Evolutionary conservation across 1,139 yeast species (phyloP).

Genomic region (Pichia cactophila): DNA sequence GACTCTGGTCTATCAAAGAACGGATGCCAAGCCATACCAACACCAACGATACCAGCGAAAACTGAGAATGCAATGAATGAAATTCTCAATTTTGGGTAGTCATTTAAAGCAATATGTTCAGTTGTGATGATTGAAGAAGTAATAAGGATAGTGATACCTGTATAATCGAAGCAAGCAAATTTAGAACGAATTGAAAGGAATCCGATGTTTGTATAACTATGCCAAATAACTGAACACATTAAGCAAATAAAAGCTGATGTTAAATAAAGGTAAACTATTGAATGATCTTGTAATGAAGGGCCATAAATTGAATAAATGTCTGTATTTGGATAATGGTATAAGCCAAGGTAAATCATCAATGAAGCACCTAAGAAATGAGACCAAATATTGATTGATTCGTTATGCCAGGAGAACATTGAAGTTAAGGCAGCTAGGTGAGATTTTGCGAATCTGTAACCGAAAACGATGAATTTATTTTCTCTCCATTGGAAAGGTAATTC

Average conservation of each 20-base stretch:
- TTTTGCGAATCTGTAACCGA: slow-evolving; percentile 79
- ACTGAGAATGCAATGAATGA: slow-evolving; percentile 55
- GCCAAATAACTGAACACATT: slow-evolving; percentile 79
- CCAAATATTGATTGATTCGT: slow-evolving; percentile 93
- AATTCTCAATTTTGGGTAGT: slow-evolving; percentile 42
- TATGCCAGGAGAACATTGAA: slow-evolving; percentile 62
- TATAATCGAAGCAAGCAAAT: slow-evolving; percentile 91
- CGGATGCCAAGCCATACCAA: slow-evolving; percentile 83
- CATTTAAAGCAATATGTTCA: slow-evolving; percentile 70
- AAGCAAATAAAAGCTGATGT: slow-evolving; percentile 72
- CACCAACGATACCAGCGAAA: slow-evolving; percentile 63
- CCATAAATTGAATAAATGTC: slow-evolving; percentile 32
- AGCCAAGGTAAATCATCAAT: slow-evolving; percentile 47
- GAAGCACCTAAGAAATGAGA: slow-evolving; percentile 71
- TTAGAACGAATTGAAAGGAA: slow-evolving; percentile 53
- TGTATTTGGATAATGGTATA: slow-evolving; percentile 56
- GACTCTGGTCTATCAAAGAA: slow-evolving; percentile 82
- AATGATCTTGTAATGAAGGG: slow-evolving; percentile 41
- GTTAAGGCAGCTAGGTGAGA: slow-evolving; percentile 52
- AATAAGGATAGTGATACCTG: slow-evolving; percentile 85
- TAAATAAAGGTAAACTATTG: slow-evolving; percentile 56
- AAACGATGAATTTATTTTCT: slow-evolving; percentile 76
- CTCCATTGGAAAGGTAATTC: slow-evolving; percentile 91
- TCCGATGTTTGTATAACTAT: slow-evolving; percentile 79
- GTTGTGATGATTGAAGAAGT: slow-evolving; percentile 86